Conservation (phyloP, 2,329 filamentous ascomycete genomes). For the Monilinia fructicola region DNA sequence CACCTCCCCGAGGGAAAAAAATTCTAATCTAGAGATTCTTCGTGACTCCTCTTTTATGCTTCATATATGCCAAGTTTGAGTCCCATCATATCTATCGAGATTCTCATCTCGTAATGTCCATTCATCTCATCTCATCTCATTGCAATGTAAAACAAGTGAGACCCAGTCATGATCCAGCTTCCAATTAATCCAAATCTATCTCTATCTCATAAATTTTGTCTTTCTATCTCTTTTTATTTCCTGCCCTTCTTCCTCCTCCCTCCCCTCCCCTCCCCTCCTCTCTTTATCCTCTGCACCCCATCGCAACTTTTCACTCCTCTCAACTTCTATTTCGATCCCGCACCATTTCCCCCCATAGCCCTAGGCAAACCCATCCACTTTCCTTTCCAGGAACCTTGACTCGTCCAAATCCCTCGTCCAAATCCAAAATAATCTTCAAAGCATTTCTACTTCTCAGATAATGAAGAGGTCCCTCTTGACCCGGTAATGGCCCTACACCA, state of each 20-base stretch:
- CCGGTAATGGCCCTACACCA: slow-evolving; percentile 50
- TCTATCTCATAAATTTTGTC: background rate
- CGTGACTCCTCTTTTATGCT: too few relatives aligned
- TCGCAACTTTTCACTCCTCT: slow-evolving; percentile 1
- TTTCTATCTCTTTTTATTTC: background rate
- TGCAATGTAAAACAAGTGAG: background rate
- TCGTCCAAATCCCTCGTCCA: slow-evolving; percentile 87
- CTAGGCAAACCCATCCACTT: slow-evolving; percentile 37
- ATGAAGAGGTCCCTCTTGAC: slow-evolving; percentile 45
- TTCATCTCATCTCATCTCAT: background rate
- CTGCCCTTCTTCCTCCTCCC: too few relatives aligned
- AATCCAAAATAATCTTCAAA: slow-evolving; percentile 89
- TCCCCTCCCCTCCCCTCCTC: background rate
- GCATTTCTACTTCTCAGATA: slow-evolving; percentile 81
- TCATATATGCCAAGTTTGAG: too few relatives aligned
- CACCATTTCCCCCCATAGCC: slow-evolving; percentile 35
- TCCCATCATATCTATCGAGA: background rate
- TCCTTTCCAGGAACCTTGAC: slow-evolving; percentile 33
- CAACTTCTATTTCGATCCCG: too few relatives aligned
- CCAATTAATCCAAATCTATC: slow-evolving; percentile 1
- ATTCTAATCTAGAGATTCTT: too few relatives aligned
- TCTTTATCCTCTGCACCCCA: background rate
- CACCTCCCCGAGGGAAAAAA: too few relatives aligned
- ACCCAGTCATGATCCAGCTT: background rate
- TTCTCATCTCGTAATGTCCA: background rate